Base-by-base conservation (phyloP, 2,329 filamentous ascomycete genomes). In the Colletotrichum magnum region DNA sequence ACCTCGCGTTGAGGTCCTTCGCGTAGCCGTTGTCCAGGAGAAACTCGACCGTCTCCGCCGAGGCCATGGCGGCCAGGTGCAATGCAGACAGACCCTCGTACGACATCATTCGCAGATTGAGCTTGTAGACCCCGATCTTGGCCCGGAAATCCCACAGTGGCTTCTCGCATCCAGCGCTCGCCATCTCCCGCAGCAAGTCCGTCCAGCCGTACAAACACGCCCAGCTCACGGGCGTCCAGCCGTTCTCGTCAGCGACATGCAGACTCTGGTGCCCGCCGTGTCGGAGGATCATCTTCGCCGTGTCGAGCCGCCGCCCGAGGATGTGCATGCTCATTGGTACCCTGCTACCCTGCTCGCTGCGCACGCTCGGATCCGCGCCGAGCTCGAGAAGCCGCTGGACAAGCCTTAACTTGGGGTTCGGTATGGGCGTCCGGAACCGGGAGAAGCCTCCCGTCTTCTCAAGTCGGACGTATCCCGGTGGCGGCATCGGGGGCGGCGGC, bases 181-280 rank as follows among this genome's bases (percentile, higher is more conserved):
- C 48, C 39, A 65, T 53, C 6, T 65, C 39, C 6, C 48, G 21
- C 6, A 65, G 28, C 1, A 54, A 13, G 4, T 28, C 48, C 5
- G 13, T 45, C 43, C 56, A 65, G 3, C 63, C 57, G 21, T 65
- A 51, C 13, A 36, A 36, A 12, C 63, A 65, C 6, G 48, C 63
- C 56, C 56, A 60, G 2, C 56, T 15, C 16, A 48, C 57, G 2
- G 63, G 36, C 18, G 63, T 65, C 63, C 57, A 65, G 9, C 63
- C 48, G n/a, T 28, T n/a, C 4, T 21, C 28, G 18, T 65, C 57
- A n/a, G 56, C 5, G 10, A 10, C n/a, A 16, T 43, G 10, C 6
- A 65, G 13, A 3, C 7, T 58, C 21, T 28, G 2, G 10, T 15
- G 2, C 13, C 32, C 57, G 15, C 63, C 48, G 2, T 41, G 28